These are phyloP conservation scores for Calonectria ilicicola DNA, from an alignment of 2,329 filamentous ascomycete species.

Conservation along the genomic window DNA sequence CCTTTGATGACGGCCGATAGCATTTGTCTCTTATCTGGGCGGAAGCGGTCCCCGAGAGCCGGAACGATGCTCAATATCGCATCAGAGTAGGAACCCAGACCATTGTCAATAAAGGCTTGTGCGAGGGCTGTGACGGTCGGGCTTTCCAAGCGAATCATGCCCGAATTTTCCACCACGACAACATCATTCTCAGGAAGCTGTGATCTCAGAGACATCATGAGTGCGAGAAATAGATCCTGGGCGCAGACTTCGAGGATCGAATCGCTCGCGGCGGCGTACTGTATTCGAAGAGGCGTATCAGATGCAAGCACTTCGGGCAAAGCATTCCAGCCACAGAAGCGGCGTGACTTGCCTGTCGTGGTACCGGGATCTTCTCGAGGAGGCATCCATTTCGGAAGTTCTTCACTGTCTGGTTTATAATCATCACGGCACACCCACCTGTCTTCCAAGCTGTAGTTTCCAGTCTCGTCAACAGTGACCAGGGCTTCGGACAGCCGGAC, in stretches of 20 bases:
- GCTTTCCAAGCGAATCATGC: not conserved
- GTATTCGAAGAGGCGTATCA: not conserved
- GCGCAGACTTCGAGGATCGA: not conserved
- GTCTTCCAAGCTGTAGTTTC: slow-evolving; percentile 1
- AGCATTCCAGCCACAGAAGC: not conserved
- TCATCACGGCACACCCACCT: not conserved
- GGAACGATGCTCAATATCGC: not conserved
- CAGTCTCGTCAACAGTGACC: not conserved
- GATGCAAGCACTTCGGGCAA: not conserved
- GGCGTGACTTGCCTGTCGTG: not conserved
- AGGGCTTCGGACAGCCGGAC: not conserved
- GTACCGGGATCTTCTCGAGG: not conserved
- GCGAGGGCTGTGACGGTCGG: not conserved
- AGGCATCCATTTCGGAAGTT: not conserved
- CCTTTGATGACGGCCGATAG: not conserved
- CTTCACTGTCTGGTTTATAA: not conserved
- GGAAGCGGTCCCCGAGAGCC: not conserved
- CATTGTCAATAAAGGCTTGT: not conserved
- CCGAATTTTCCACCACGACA: not conserved
- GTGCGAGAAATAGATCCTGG: not conserved
- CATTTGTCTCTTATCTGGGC: not conserved
- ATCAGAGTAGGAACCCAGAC: not conserved
- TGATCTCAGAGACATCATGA: not conserved
- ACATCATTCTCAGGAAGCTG: not conserved
- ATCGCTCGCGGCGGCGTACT: not conserved